phyloP scores from a whole-genome alignment of 2,329 filamentous ascomycete genomes.

The Paraconiothyrium brasiliense region DNA sequence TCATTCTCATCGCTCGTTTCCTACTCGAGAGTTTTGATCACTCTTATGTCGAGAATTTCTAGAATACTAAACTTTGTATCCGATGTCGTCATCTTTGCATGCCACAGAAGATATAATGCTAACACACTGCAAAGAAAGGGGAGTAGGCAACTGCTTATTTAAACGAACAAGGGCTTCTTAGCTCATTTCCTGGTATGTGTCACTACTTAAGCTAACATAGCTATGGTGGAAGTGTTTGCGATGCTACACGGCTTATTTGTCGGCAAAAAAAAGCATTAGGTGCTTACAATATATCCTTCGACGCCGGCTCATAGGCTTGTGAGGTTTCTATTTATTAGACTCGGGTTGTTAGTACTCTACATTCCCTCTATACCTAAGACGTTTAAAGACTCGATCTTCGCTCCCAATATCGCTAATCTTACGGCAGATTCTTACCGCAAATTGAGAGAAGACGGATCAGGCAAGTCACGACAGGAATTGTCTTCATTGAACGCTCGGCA shows the following conservation, averaged over 20 bases:
- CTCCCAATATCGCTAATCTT: neutral
- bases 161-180: constrained; percentile 48
- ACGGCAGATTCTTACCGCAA: neutral
- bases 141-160: constrained; percentile 30
- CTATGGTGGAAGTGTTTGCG: constrained; percentile 16
- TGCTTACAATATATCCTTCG: constrained; percentile 14
- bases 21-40: neutral
- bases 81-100: constrained; percentile 47
- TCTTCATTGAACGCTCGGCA: constrained; percentile 12
- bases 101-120: constrained; percentile 46
- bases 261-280: constrained; percentile 6
- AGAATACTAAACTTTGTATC: constrained; percentile 46
- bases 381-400: constrained; percentile 7
- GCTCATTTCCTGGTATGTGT: constrained; percentile 17
- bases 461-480: constrained; percentile 9
- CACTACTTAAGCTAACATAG: neutral
- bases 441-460: neutral
- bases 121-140: constrained; percentile 44
- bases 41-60: constrained; percentile 18
- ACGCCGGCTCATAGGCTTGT: constrained; percentile 15
- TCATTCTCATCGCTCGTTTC: neutral
- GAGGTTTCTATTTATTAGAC: constrained; percentile 16
- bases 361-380: constrained; percentile 13
- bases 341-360: constrained; percentile 15
- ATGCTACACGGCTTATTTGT: constrained; percentile 9